These are phyloP conservation scores for Plasmodium blacklocki DNA, from an alignment of 169 alveolate species.

Conservation along the genomic window DNA sequence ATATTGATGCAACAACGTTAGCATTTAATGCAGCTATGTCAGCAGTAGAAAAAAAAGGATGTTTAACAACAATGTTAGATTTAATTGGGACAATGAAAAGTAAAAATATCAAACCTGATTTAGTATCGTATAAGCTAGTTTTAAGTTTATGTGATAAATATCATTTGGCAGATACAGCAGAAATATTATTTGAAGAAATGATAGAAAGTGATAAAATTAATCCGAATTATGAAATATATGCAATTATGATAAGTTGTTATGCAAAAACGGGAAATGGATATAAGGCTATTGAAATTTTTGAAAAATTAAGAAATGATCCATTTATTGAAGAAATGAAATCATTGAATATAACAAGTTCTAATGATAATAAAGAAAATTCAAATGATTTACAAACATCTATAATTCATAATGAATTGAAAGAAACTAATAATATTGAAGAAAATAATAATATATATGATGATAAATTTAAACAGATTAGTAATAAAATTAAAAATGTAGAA, in stretches of 20 bases:
- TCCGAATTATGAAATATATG: constrained; percentile 67
- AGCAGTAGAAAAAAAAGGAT: constrained; percentile 74
- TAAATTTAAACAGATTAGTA: constrained; percentile 37
- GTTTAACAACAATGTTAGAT: constrained; percentile 44
- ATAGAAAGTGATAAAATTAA: constrained; percentile 51
- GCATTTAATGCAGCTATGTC: constrained; percentile 72
- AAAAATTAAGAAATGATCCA: constrained; percentile 67
- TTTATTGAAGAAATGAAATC: constrained; percentile 27
- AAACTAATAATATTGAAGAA: not conserved
- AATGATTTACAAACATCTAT: too few relatives aligned
- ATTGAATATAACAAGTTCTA: not conserved
- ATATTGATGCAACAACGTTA: constrained; percentile 48
- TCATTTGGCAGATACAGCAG: constrained; percentile 64
- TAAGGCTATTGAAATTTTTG: constrained; percentile 60
- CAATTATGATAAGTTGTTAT: constrained; percentile 72
- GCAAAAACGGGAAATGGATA: constrained; percentile 51
- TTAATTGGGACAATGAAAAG: constrained; percentile 68
- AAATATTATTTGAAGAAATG: constrained; percentile 67
- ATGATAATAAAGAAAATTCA: constrained; percentile 1
- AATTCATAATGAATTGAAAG: not conserved
- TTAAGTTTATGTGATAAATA: constrained; percentile 55
- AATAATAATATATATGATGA: constrained; percentile 15
- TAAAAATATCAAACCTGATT: constrained; percentile 74
- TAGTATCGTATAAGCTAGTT: constrained; percentile 55
- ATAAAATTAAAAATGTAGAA: constrained; percentile 49